phyloP scores from a whole-genome alignment of 2,329 filamentous ascomycete genomes.

The Hortaea werneckii region DNA sequence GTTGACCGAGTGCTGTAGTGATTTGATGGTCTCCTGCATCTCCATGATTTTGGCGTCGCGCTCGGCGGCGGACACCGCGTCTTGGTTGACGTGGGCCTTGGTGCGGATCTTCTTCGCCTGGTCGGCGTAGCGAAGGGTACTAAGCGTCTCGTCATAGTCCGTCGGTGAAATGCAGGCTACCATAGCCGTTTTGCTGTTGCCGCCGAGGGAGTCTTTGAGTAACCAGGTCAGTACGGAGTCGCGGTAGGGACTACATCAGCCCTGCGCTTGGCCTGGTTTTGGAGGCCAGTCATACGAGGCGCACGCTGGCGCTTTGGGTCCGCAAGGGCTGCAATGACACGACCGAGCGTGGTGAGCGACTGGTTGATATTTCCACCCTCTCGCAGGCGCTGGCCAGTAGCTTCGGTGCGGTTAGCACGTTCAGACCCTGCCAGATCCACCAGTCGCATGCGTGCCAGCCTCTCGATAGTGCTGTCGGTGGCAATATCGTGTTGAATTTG shows the following conservation, averaged over 20 bases:
- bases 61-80: conserved; percentile 82
- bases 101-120: conserved; percentile 97
- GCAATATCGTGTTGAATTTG: conserved; percentile 96
- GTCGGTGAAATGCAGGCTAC: conserved; percentile 93
- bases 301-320: conserved; percentile 47
- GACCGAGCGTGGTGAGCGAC: conserved; percentile 86
- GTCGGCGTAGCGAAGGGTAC: conserved; percentile 90
- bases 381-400: conserved; percentile 77
- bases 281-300: conserved; percentile 37
- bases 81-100: conserved; percentile 88
- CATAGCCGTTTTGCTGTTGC: conserved; percentile 98
- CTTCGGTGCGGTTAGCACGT: conserved; percentile 88
- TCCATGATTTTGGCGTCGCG: conserved; percentile 86
- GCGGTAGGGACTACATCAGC: conserved; percentile 71
- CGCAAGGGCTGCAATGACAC: conserved; percentile 85
- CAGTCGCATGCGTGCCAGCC: conserved; percentile 82
- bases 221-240: conserved; percentile 81
- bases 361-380: conserved; percentile 99
- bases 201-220: conserved; percentile 87
- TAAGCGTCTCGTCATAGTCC: conserved; percentile 95
- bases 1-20: conserved; percentile 65
- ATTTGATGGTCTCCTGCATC: conserved; percentile 91
- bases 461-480: conserved; percentile 95
- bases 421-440: conserved; percentile 94
- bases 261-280: conserved; percentile 36